A percentile compares a stretch with the other conserved stretches of the same genome.
These are phyloP conservation scores for Chloris gayana DNA, from an alignment of 176 grass and related monocot species.

Conservation along the genomic window DNA sequence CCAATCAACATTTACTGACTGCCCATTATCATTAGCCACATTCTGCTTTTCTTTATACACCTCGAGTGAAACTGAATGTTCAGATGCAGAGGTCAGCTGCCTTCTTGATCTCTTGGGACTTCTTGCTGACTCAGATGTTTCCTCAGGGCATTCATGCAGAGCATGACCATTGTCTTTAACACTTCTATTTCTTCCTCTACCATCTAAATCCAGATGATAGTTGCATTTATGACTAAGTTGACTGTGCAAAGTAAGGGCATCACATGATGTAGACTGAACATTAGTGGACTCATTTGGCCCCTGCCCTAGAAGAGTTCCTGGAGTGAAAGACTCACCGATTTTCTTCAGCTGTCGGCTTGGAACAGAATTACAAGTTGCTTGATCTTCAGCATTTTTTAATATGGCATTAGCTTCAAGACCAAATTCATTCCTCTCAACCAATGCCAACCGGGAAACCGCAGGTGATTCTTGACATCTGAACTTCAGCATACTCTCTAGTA, in stretches of 20 bases:
- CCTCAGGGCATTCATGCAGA: conserved; percentile 39
- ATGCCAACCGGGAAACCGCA: background rate
- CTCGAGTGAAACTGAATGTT: conserved; percentile 1
- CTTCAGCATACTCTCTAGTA: conserved; percentile 48
- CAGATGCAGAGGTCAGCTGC: conserved; percentile 27
- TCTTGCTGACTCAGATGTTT: conserved; percentile 48
- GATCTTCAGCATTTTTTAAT: conserved; percentile 25
- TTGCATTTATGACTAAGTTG: conserved; percentile 34
- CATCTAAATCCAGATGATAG: conserved; percentile 50
- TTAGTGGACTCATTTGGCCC: conserved; percentile 24
- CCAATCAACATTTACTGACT: conserved; percentile 44
- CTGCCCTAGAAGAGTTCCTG: conserved; percentile 25
- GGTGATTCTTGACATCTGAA: conserved; percentile 42
- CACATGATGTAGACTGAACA: conserved; percentile 23
- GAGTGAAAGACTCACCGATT: background rate
- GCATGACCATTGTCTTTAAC: conserved; percentile 28
- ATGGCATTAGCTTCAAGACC: conserved; percentile 23
- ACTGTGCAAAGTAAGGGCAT: conserved; percentile 34
- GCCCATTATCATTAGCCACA: conserved; percentile 25
- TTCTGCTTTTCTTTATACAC: conserved; percentile 35
- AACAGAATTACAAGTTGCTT: conserved; percentile 27
- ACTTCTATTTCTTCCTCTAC: conserved; percentile 61
- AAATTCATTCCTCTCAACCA: conserved; percentile 42
- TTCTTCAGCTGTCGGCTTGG: background rate
- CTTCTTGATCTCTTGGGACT: conserved; percentile 41